Base-by-base conservation (phyloP, 305 asterid species). In the Rubia peregrina region DNA sequence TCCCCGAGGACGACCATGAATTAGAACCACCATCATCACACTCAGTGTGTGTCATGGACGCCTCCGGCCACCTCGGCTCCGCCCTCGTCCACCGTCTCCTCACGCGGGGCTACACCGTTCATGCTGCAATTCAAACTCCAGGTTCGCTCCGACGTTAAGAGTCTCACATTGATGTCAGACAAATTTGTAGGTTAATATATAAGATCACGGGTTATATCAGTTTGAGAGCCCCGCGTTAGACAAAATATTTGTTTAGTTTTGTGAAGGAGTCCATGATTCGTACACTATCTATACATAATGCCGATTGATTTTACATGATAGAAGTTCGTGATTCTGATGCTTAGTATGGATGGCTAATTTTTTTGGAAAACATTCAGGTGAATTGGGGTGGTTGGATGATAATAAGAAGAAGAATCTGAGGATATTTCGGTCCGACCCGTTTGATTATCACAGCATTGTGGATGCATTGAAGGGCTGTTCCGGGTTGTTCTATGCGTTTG, bases 41-140 rank as follows among this genome's bases (percentile, higher is more conserved):
- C 24, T 81, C 83, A 0, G 93, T 92, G 0, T 92, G 98, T 69
- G 98, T 92, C 3, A 92, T 92, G 98, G 97, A 90, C 71, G 97
- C 95, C 3, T 82, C 95, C 1, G 96, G 96, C 10, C 81, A 79
- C 0, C 70, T 92, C 8, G 98, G 97, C 70, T 80, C 93, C 7
- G 80, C 86, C 60, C 86, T 92, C 43, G 93, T 92, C 74, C 83
- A 75, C 66, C 81, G 85, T 62, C 90, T 92, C 12, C 79, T 92
- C 65, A 85, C 65, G 63, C 76, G 88, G 62, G 96, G 95, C 26
- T 92, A 90, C 80, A 79, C 85, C 70, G 97, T 90, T 13, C 98
- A 92, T 74, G 97, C 98, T 67, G 95, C 98, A 67, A 68, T 88
- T 51, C 87, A 84, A 78, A 75, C 79, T 64, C 89, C 69, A 26